phyloP scores from a whole-genome alignment of 768 basidiomycete species.

The Lentinula guzmanii region DNA sequence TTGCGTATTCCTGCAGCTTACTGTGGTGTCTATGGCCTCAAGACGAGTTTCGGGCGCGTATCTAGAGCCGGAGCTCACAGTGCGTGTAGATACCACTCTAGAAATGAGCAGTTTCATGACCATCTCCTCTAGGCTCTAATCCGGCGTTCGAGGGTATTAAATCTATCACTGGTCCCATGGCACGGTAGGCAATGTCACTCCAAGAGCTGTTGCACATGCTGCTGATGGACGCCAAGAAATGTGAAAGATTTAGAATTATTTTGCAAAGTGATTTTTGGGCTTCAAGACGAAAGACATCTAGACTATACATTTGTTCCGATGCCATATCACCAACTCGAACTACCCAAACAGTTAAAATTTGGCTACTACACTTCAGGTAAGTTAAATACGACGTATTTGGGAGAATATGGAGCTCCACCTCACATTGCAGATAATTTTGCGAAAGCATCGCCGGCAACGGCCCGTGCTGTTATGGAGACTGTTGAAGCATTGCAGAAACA shows the following conservation, averaged over 20 bases:
- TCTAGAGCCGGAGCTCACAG: constrained; percentile 40
- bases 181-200: constrained; percentile 33
- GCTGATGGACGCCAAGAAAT: constrained; percentile 15
- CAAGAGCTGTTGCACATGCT: constrained; percentile 5
- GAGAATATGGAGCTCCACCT: neutral
- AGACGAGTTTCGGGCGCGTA: constrained; percentile 58
- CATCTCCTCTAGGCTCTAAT: constrained; percentile 59
- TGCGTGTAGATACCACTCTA: constrained; percentile 25
- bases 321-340: constrained; percentile 50
- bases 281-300: constrained; percentile 24
- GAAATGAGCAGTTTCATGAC: constrained; percentile 16
- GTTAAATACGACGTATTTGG: too few relatives aligned
- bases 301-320: constrained; percentile 43
- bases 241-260: constrained; percentile 62
- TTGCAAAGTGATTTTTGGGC: constrained; percentile 47
- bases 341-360: constrained; percentile 46
- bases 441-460: constrained; percentile 64
- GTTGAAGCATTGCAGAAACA: constrained; percentile 56
- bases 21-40: constrained; percentile 75
- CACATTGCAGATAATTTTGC: constrained; percentile 44
- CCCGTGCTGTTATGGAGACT: constrained; percentile 70
- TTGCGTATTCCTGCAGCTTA: constrained; percentile 77
- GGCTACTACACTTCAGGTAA: constrained; percentile 54
- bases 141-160: constrained; percentile 70
- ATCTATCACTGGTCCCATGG: constrained; percentile 59